Conservation (phyloP, 1,284 basidiomycete species). For the Takashimella tepidaria region DNA sequence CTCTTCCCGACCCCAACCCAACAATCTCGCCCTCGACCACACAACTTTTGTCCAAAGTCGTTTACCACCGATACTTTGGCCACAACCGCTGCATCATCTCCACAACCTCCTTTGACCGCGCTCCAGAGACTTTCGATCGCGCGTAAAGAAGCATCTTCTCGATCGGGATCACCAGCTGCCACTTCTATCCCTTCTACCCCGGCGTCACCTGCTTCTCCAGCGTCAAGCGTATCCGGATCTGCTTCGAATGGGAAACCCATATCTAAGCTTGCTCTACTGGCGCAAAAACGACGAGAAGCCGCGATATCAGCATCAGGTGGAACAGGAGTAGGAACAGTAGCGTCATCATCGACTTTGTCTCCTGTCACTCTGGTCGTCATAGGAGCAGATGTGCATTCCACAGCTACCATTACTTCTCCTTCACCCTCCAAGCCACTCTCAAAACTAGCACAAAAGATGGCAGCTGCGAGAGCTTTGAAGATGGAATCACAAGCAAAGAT, state of each 20-base stretch:
- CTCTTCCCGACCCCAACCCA: slow-evolving; percentile 36
- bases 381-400: slow-evolving; percentile 50
- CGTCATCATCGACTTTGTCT: slow-evolving; percentile 6
- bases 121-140: slow-evolving; percentile 60
- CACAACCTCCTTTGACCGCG: slow-evolving; percentile 59
- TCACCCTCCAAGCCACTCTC: slow-evolving; percentile 48
- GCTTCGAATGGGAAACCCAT: slow-evolving; percentile 43
- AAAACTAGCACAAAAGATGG: slow-evolving; percentile 54
- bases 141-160: slow-evolving; percentile 35
- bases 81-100: neutral
- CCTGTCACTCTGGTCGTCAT: too few relatives aligned
- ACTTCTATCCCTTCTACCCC: slow-evolving; percentile 37
- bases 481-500: slow-evolving; percentile 3
- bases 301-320: too few relatives aligned
- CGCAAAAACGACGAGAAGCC: slow-evolving; percentile 56
- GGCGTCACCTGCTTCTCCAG: neutral
- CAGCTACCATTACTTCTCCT: slow-evolving; percentile 50
- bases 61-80: neutral
- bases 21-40: slow-evolving; percentile 24
- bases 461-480: slow-evolving; percentile 35
- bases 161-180: neutral
- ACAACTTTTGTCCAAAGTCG: slow-evolving; percentile 6
- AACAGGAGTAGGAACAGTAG: too few relatives aligned
- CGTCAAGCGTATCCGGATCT: neutral
- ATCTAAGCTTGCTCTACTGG: slow-evolving; percentile 66